Conservation (phyloP, 495 filamentous ascomycete genomes). For the Aeminium ludgeri region DNA sequence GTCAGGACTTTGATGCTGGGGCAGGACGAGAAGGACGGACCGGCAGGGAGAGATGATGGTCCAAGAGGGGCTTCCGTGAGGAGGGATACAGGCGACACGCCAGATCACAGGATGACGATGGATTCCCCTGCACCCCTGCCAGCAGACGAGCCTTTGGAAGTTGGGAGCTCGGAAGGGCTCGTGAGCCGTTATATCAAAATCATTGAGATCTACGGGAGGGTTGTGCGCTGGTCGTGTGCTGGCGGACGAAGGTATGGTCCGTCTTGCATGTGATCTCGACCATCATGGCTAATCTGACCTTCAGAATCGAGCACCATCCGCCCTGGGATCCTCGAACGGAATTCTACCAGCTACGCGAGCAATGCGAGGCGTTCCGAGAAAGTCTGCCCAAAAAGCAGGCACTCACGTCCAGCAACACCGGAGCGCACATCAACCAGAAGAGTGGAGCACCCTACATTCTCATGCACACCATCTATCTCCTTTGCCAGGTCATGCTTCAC, state of each 20-base stretch:
- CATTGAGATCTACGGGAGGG: conserved; percentile 62
- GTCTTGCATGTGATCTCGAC: background rate
- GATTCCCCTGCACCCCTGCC: too few species aligned
- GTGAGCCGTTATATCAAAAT: conserved; percentile 61
- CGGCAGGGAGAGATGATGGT: conserved; percentile 12
- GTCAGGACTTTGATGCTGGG: conserved; percentile 28
- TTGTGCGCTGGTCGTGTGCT: conserved; percentile 58
- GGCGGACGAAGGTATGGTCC: conserved; percentile 42
- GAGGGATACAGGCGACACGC: conserved; percentile 4
- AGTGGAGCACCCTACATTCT: conserved; percentile 59
- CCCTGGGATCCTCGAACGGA: conserved; percentile 21
- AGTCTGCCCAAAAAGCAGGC: conserved; percentile 51
- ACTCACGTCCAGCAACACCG: conserved; percentile 59
- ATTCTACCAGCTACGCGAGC: conserved; percentile 38
- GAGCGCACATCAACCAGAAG: conserved; percentile 61
- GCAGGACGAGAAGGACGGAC: conserved; percentile 17
- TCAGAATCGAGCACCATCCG: conserved; percentile 25
- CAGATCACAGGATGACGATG: conserved; percentile 1
- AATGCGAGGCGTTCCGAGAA: conserved; percentile 49
- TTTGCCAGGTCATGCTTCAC: conserved; percentile 65
- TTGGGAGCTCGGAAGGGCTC: conserved; percentile 48
- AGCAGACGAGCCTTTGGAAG: conserved; percentile 41
- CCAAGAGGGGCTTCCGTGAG: conserved; percentile 12
- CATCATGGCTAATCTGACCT: background rate
- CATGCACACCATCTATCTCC: conserved; percentile 59